These are phyloP conservation scores for Yarrowia deformans DNA, from an alignment of 805 yeast genomes.

Conservation along the genomic window DNA sequence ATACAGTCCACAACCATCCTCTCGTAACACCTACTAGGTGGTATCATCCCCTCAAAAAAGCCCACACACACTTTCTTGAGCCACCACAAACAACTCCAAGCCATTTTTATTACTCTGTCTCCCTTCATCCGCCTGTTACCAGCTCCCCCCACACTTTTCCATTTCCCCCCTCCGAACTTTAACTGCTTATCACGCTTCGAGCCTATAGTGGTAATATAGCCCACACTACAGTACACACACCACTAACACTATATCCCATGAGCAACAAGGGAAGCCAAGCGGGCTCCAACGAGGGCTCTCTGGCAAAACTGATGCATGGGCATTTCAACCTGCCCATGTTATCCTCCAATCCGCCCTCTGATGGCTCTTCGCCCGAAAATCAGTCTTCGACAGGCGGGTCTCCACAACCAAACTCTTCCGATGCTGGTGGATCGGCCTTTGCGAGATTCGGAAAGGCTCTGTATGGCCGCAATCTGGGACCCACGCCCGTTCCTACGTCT, in stretches of 20 bases:
- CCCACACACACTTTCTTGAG: too few species aligned
- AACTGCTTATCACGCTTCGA: slow-evolving; percentile 42
- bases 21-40: too few species aligned
- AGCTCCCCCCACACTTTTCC: neutral
- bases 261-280: slow-evolving; percentile 33
- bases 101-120: too few species aligned
- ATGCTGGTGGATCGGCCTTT: slow-evolving; percentile 40
- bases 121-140: neutral
- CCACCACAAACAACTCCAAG: too few species aligned
- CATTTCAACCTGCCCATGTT: slow-evolving; percentile 34
- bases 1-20: too few species aligned
- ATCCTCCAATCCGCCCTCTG: slow-evolving; percentile 30
- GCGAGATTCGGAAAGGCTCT: slow-evolving; percentile 46
- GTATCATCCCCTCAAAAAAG: too few species aligned
- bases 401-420: slow-evolving; percentile 17
- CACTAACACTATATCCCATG: neutral
- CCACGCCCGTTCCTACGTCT: slow-evolving; percentile 14
- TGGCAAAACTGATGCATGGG: slow-evolving; percentile 32
- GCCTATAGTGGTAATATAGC: neutral
- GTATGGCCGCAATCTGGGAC: slow-evolving; percentile 40
- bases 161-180: neutral
- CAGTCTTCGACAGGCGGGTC: slow-evolving; percentile 1
- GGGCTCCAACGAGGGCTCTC: slow-evolving; percentile 26
- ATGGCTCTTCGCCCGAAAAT: slow-evolving; percentile 36
- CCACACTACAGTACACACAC: neutral